Conservation (phyloP, 495 filamentous ascomycete species). For the Talaromyces wortmannii region DNA sequence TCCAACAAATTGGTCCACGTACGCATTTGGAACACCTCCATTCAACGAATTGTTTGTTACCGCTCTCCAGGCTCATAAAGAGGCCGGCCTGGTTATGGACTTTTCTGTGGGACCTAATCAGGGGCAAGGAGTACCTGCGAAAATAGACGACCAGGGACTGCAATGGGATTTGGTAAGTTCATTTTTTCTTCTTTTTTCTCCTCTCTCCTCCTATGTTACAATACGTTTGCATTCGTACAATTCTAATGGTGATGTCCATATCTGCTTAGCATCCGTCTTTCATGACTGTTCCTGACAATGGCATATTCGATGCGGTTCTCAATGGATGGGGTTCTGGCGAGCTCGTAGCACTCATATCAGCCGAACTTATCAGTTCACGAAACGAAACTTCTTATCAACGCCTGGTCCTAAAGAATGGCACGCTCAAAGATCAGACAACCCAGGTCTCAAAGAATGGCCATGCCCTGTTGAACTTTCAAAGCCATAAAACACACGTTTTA, state of each 20-base stretch:
- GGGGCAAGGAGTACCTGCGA: slow-evolving; percentile 39
- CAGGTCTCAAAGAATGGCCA: slow-evolving; percentile 11
- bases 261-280: slow-evolving; percentile 17
- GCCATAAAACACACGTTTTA: slow-evolving; percentile 11
- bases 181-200: neutral
- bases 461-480: slow-evolving; percentile 6
- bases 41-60: slow-evolving; percentile 29
- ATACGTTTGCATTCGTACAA: too few species aligned
- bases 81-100: slow-evolving; percentile 35
- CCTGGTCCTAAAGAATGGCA: slow-evolving; percentile 9
- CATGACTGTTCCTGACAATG: slow-evolving; percentile 14
- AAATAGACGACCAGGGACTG: slow-evolving; percentile 19
- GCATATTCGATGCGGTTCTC: slow-evolving; percentile 19
- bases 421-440: slow-evolving; percentile 9
- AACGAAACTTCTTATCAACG: slow-evolving; percentile 9
- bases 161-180: slow-evolving; percentile 30
- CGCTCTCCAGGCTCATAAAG: slow-evolving; percentile 26
- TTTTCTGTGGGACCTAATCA: slow-evolving; percentile 42
- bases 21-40: slow-evolving; percentile 39
- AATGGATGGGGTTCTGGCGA: slow-evolving; percentile 32
- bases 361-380: slow-evolving; percentile 12
- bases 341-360: slow-evolving; percentile 24
- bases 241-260: too few species aligned
- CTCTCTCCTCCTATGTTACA: too few species aligned
- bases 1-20: slow-evolving; percentile 41